A percentile compares a stretch with the other conserved stretches of the same genome.
phyloP scores from a whole-genome alignment of 179 eudicot species.

The Sideroxylon spinosum region DNA sequence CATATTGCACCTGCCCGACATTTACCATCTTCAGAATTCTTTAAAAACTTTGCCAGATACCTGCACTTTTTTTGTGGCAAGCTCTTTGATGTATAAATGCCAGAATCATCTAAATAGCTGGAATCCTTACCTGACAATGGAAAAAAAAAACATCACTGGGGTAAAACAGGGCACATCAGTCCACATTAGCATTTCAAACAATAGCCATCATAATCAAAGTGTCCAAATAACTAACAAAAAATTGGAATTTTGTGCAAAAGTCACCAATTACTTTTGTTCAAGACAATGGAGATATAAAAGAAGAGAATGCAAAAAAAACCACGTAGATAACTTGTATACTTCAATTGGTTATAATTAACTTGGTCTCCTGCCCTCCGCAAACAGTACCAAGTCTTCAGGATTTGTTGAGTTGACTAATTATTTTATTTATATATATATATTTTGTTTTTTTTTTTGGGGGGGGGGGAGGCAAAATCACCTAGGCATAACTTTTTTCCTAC shows the following conservation, averaged over 20 bases:
- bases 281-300: not conserved
- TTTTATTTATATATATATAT: too few relatives aligned
- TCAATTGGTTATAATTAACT: not conserved
- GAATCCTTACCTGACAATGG: conserved; percentile 24
- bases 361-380: not conserved
- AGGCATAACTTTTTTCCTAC: not conserved
- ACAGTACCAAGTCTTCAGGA: too few relatives aligned
- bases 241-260: not conserved
- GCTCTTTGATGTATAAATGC: not conserved
- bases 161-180: conserved; percentile 1
- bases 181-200: not conserved
- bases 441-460: too few relatives aligned
- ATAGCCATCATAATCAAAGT: not conserved
- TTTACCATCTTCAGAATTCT: conserved; percentile 14
- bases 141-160: conserved; percentile 1
- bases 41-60: conserved; percentile 10
- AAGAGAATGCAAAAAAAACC: not conserved
- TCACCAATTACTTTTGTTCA: not conserved
- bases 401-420: too few relatives aligned
- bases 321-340: not conserved
- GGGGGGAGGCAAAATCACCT: not conserved
- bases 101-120: conserved; percentile 13
- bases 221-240: not conserved
- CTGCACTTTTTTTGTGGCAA: conserved; percentile 12
- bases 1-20: conserved; percentile 6